Conservation (phyloP, 169 alveolate species). For the Babesia bigemina region DNA sequence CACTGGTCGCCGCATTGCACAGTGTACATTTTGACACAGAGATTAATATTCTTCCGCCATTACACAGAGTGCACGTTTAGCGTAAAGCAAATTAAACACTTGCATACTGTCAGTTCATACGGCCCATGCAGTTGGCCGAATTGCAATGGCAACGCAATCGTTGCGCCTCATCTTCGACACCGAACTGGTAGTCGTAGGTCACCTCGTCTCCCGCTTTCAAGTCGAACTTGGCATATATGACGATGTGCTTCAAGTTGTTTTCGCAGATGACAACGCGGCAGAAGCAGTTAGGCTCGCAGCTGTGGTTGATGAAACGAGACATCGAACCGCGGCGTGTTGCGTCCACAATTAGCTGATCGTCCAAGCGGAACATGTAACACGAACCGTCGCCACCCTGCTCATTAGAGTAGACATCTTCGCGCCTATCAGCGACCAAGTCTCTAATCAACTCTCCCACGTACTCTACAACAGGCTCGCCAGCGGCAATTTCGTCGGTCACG, state of each 20-base stretch:
- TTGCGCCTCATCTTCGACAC: conserved; percentile 86
- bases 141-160: conserved; percentile 87
- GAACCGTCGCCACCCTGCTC: conserved; percentile 74
- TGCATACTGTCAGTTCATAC: conserved; percentile 81
- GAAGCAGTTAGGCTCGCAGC: conserved; percentile 92
- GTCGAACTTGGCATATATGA: conserved; percentile 91
- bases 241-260: conserved; percentile 91
- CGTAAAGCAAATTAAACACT: neutral
- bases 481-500: conserved; percentile 84
- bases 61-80: neutral
- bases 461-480: conserved; percentile 94
- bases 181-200: conserved; percentile 94
- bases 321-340: conserved; percentile 95
- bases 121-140: conserved; percentile 88
- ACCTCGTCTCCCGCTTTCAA: conserved; percentile 94
- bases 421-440: conserved; percentile 72
- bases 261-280: conserved; percentile 86
- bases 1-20: too few species aligned
- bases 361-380: conserved; percentile 89
- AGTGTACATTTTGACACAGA: too few species aligned
- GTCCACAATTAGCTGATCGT: conserved; percentile 92
- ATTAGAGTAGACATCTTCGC: conserved; percentile 73
- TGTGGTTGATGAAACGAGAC: conserved; percentile 96
- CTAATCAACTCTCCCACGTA: conserved; percentile 92
- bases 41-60: too few species aligned